Conservation (phyloP, 176 grass and related monocot genomes). For the Oropetium thomaeum region DNA sequence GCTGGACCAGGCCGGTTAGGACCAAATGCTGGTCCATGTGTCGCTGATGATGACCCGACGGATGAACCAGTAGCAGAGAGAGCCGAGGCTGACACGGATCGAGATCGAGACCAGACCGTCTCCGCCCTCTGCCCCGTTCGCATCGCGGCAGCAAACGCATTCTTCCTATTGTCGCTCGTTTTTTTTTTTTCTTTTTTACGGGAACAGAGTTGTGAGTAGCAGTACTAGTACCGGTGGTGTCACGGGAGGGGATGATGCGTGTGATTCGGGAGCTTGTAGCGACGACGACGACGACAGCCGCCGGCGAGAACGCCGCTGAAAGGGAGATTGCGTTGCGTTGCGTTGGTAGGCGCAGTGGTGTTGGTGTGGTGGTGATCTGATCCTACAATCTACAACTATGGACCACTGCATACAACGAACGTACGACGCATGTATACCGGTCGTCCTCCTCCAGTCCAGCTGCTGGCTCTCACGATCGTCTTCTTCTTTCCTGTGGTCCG, state of each 20-base stretch:
- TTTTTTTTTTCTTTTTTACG: too few relatives aligned
- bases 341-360: neutral
- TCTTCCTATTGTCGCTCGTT: neutral
- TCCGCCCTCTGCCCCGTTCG: too few relatives aligned
- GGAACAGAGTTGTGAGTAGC: too few relatives aligned
- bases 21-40: neutral
- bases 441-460: too few relatives aligned
- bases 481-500: too few relatives aligned
- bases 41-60: constrained; percentile 1
- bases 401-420: neutral
- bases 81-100: neutral
- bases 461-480: too few relatives aligned
- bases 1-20: constrained; percentile 20
- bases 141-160: neutral
- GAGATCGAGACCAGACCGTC: neutral
- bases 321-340: neutral
- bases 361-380: too few relatives aligned
- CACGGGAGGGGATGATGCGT: too few relatives aligned
- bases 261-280: neutral
- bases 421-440: neutral
- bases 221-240: too few relatives aligned
- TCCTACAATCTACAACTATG: neutral
- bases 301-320: neutral
- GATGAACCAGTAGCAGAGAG: constrained; percentile 11
- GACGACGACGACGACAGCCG: neutral